A percentile compares a stretch with the other conserved stretches of the same genome.
These are phyloP conservation scores for Melanomma pulvis-pyrius DNA, from an alignment of 495 filamentous ascomycete genomes.

Conservation along the genomic window DNA sequence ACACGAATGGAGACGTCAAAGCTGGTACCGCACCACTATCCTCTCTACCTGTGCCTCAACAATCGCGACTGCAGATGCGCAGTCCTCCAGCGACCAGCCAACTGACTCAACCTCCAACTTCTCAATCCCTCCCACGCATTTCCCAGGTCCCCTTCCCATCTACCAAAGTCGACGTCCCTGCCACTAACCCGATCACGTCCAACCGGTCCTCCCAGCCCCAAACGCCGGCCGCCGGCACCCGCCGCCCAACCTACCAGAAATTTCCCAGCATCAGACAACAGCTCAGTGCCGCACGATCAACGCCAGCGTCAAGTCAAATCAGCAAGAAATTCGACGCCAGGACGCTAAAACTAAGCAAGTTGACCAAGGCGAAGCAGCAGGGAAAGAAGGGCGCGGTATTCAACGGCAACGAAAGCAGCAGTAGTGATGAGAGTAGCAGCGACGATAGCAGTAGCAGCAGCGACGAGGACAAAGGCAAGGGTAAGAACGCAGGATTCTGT, in stretches of 20 bases:
- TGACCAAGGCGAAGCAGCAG: conserved; percentile 7
- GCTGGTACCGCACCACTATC: conserved; percentile 4
- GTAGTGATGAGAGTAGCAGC: conserved; percentile 10
- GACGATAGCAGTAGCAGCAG: not conserved
- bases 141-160: not conserved
- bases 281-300: conserved; percentile 1
- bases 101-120: conserved; percentile 2
- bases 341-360: conserved; percentile 1
- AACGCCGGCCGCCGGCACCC: not conserved
- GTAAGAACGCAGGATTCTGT: conserved; percentile 3
- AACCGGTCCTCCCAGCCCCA: not conserved
- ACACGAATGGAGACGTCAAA: not conserved
- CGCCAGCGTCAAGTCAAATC: not conserved
- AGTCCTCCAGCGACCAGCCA: not conserved
- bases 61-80: not conserved
- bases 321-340: conserved; percentile 9
- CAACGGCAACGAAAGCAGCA: conserved; percentile 2
- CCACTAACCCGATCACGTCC: not conserved
- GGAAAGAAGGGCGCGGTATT: not conserved
- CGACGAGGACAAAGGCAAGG: not conserved
- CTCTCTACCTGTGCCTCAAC: conserved; percentile 1
- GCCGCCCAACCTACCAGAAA: not conserved
- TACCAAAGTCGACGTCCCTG: not conserved
- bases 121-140: conserved; percentile 6
- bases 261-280: conserved; percentile 21